Conservation (phyloP, 768 basidiomycete genomes). For the Leccinum disarticulatum region DNA sequence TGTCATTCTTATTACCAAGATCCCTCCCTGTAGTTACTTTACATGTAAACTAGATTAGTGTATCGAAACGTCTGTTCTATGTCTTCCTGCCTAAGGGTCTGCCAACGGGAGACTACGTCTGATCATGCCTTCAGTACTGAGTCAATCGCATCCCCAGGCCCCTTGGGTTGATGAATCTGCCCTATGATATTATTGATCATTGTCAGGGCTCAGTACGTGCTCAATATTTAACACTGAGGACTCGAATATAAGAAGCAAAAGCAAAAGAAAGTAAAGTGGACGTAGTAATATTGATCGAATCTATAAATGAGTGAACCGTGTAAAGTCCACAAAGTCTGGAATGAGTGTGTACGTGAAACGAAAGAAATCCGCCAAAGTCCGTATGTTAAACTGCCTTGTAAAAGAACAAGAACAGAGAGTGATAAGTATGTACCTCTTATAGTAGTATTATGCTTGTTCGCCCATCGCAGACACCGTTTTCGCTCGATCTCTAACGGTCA, state of each 20-base stretch:
- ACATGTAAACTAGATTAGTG: not conserved
- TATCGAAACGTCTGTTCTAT: not conserved
- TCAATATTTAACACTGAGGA: not conserved
- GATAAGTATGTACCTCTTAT: not conserved
- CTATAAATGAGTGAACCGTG: not conserved
- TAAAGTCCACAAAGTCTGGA: not conserved
- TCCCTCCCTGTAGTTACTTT: not conserved
- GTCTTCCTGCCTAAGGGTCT: not conserved
- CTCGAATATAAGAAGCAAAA: not conserved
- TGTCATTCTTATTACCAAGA: not conserved
- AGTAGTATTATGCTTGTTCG: not conserved
- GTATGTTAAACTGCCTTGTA: not conserved
- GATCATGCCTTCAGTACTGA: not conserved
- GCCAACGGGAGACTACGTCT: not conserved
- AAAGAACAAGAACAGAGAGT: not conserved
- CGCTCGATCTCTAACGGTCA: constrained; percentile 1
- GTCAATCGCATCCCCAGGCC: not conserved
- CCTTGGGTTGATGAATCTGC: not conserved
- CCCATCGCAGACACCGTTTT: not conserved
- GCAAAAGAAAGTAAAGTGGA: not conserved
- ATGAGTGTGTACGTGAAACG: not conserved
- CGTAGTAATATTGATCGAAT: not conserved
- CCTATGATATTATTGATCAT: not conserved
- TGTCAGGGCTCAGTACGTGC: not conserved
- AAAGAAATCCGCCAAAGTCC: not conserved